A percentile compares a stretch with the other conserved stretches of the same genome.
phyloP scores from a whole-genome alignment of 2,329 filamentous ascomycete species.

The Diaporthe citriasiana region DNA sequence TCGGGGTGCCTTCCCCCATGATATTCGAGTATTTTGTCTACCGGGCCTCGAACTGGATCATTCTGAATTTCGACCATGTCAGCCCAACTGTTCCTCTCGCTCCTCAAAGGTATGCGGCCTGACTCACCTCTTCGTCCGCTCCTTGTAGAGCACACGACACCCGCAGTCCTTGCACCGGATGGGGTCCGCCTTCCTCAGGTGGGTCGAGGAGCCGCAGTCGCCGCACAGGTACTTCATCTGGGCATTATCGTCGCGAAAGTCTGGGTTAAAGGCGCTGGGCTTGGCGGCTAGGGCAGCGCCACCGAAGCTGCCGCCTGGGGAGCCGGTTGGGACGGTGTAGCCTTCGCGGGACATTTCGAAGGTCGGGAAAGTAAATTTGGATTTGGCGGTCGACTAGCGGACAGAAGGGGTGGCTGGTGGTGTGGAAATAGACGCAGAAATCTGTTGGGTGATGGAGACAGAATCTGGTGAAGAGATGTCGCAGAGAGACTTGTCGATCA shows the following conservation, averaged over 20 bases:
- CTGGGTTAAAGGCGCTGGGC: conserved; percentile 58
- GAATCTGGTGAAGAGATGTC: background rate
- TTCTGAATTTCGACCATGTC: conserved; percentile 66
- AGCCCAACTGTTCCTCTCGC: conserved; percentile 42
- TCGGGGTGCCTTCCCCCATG: too few species aligned
- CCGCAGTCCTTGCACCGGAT: conserved; percentile 94
- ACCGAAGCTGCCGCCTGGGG: conserved; percentile 57
- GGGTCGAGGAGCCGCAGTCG: conserved; percentile 85
- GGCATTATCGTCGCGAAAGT: conserved; percentile 63
- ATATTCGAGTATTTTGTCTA: conserved; percentile 57
- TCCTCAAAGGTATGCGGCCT: background rate
- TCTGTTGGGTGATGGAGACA: background rate
- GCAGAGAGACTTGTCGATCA: background rate
- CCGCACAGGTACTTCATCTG: conserved; percentile 82
- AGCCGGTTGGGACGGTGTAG: conserved; percentile 78
- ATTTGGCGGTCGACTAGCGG: background rate
- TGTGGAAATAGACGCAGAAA: too few species aligned
- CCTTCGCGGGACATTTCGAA: conserved; percentile 77
- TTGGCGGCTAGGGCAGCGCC: conserved; percentile 50
- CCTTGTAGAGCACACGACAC: conserved; percentile 96
- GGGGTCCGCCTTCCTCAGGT: conserved; percentile 81
- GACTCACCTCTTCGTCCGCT: conserved; percentile 92
- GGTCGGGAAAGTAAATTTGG: background rate
- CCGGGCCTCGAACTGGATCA: conserved; percentile 98
- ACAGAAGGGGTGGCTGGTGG: too few species aligned